Conservation (phyloP, 2,329 filamentous ascomycete species). For the Penicillium expansum region DNA sequence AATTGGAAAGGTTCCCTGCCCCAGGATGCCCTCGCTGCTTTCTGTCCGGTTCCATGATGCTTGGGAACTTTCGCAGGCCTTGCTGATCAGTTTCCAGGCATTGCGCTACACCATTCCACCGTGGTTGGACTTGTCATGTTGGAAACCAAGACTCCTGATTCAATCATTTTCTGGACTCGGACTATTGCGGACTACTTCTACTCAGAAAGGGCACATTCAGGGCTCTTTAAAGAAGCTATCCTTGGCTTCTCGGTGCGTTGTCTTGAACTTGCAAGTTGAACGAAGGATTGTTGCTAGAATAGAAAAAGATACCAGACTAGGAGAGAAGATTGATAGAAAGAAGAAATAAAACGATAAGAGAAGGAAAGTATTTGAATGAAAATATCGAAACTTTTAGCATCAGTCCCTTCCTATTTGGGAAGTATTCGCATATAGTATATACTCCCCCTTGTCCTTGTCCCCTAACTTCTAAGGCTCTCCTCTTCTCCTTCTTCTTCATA, state of each 20-base stretch:
- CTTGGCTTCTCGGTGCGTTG: background rate
- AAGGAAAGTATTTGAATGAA: background rate
- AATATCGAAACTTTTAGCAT: background rate
- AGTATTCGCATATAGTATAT: background rate
- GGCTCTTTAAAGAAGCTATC: background rate
- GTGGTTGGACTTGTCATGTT: background rate
- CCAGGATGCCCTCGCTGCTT: background rate
- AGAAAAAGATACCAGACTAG: background rate
- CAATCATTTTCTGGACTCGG: background rate
- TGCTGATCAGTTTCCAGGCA: background rate
- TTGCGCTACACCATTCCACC: background rate
- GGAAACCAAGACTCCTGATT: background rate
- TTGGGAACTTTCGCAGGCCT: background rate
- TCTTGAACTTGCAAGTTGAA: background rate
- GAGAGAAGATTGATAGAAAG: background rate
- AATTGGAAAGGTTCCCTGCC: background rate
- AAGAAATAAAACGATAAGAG: background rate
- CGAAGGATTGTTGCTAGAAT: background rate
- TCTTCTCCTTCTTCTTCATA: background rate
- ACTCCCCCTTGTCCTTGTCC: background rate
- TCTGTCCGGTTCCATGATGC: background rate
- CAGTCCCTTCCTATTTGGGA: background rate
- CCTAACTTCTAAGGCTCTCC: too few relatives aligned
- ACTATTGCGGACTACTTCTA: background rate
- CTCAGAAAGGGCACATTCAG: background rate